Conservation (phyloP, 805 yeast species). For the Cyberlindnera petersonii region DNA sequence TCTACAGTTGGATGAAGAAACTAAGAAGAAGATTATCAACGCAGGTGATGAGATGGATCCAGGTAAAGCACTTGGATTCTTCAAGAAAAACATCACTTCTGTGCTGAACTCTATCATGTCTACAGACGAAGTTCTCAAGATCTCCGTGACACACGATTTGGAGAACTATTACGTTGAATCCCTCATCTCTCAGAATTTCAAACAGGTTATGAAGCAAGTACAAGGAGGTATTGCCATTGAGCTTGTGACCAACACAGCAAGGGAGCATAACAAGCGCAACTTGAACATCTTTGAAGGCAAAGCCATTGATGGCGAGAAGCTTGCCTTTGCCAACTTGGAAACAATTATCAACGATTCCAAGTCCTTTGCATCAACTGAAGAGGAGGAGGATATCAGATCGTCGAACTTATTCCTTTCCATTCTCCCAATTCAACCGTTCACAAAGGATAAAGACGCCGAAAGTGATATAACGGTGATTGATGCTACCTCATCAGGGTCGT, state of each 20-base stretch:
- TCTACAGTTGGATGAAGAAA: slow-evolving; percentile 24
- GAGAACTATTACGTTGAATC: slow-evolving; percentile 48
- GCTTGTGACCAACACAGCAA: slow-evolving; percentile 32
- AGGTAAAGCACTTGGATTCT: slow-evolving; percentile 26
- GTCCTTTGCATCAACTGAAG: slow-evolving; percentile 21
- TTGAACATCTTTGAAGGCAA: slow-evolving; percentile 76
- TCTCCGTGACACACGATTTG: slow-evolving; percentile 66
- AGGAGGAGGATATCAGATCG: slow-evolving; percentile 23
- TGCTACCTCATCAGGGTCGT: slow-evolving; percentile 43
- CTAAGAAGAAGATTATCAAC: slow-evolving; percentile 24
- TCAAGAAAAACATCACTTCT: slow-evolving; percentile 17
- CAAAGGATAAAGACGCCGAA: slow-evolving; percentile 23
- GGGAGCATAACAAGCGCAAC: slow-evolving; percentile 31
- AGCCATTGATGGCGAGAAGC: slow-evolving; percentile 77
- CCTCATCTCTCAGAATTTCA: slow-evolving; percentile 51
- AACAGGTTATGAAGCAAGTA: slow-evolving; percentile 65
- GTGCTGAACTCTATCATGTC: slow-evolving; percentile 32
- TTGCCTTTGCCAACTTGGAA: slow-evolving; percentile 83
- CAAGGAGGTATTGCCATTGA: slow-evolving; percentile 70
- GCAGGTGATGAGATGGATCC: slow-evolving; percentile 20
- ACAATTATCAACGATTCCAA: slow-evolving; percentile 50
- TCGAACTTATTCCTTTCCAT: slow-evolving; percentile 71
- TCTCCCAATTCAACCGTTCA: slow-evolving; percentile 47
- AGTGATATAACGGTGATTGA: slow-evolving; percentile 36
- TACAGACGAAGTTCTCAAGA: slow-evolving; percentile 52